phyloP scores from a whole-genome alignment of 208 protist genomes.

The Blastocrithidia nonstop region DNA sequence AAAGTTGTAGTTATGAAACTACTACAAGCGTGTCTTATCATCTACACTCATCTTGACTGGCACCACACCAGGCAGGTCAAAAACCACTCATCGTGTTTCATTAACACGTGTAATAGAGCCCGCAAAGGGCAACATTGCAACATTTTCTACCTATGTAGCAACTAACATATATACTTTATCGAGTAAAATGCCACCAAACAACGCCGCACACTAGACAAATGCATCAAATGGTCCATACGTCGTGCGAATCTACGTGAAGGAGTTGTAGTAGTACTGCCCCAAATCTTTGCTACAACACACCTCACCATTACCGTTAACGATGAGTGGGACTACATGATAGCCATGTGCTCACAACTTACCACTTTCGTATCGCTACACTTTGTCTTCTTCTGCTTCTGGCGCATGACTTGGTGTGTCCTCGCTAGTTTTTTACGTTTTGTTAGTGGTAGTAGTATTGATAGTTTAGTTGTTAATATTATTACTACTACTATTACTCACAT shows the following conservation, averaged over 20 bases:
- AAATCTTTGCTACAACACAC: slow-evolving; percentile 30
- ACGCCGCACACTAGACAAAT: slow-evolving; percentile 33
- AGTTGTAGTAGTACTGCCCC: slow-evolving; percentile 30
- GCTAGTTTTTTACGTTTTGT: no score
- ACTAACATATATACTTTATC: slow-evolving; percentile 74
- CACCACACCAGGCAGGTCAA: slow-evolving; percentile 39
- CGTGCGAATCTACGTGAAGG: slow-evolving; percentile 25
- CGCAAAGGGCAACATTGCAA: slow-evolving; percentile 26
- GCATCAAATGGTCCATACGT: slow-evolving; percentile 46
- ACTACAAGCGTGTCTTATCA: slow-evolving; percentile 35
- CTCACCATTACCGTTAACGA: slow-evolving; percentile 37
- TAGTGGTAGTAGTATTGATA: no score
- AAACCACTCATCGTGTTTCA: slow-evolving; percentile 57
- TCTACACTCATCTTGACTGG: slow-evolving; percentile 20
- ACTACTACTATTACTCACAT: no score
- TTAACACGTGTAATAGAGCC: slow-evolving; percentile 37
- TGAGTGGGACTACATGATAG: slow-evolving; percentile 18
- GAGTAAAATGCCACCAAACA: slow-evolving; percentile 58
- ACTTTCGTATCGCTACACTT: slow-evolving; percentile 17
- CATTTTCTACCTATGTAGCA: slow-evolving; percentile 20
- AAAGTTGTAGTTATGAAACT: slow-evolving; percentile 57
- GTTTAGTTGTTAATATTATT: no score
- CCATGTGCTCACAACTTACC: slow-evolving; percentile 14
- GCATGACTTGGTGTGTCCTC: slow-evolving; percentile 3
- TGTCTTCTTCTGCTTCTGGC: no score